Evolutionary conservation across 805 yeast species (phyloP), one percentile per base, ranked within the genome.

Genomic region (Pichia thaimueangensis): DNA sequence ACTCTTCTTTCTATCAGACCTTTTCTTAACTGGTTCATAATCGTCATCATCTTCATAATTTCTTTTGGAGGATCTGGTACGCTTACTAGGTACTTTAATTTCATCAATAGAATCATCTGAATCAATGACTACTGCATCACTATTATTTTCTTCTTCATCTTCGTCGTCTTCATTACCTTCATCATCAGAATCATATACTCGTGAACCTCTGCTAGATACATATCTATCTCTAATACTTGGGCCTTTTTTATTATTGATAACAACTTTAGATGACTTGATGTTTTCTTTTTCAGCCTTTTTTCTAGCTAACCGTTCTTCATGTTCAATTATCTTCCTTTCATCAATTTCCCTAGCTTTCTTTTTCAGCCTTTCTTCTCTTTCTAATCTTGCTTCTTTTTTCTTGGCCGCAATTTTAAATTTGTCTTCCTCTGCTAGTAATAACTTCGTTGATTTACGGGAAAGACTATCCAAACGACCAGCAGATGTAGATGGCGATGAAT

Each of bases 21-120:
- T 30, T 31, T 33, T 36, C 6, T 19, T 16, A 7, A 13, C 13
- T 17, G 39, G 31, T 9, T 56, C 63, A 35, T 63, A 67, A 9
- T 64, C 73, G 38, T 69, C 76, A 29, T 67, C 74, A 16, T 76
- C 77, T 53, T 69, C 78, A 47, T 76, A 78, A 30, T 60, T 62
- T 30, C 63, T 69, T 25, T 43, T 38, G 15, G 24, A 9, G 33
- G 24, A 25, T 20, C 20, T 35, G 27, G 38, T 16, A 28, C 24
- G 35, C 17, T 21, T 19, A 37, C 47, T 27, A 4, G 25, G 19
- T 2, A 17, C 22, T 2, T 7, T 15, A 13, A 37, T 34, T 42
- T 47, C 50, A 10, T 38, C 43, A 11, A 31, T 19, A 4, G 53
- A 46, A 17, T 35, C 42, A 28, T 43, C 49, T 1, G 42, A 36